Conservation (phyloP, 768 basidiomycete species). For the Gautieria morchelliformis region DNA sequence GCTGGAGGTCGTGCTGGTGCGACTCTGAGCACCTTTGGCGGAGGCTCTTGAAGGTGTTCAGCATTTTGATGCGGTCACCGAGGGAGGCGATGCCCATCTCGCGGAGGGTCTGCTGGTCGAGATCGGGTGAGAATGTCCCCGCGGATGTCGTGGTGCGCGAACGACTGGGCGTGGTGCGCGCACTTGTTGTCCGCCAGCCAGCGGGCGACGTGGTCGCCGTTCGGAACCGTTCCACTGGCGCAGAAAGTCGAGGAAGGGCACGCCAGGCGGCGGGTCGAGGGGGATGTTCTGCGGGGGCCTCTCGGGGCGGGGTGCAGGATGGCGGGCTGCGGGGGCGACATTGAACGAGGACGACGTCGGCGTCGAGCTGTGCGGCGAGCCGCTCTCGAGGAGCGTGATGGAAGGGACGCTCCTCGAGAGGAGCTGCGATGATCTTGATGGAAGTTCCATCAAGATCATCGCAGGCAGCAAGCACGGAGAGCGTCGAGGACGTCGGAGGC, state of each 20-base stretch:
- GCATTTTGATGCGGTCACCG: constrained; percentile 88
- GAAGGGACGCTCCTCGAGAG: too few species aligned
- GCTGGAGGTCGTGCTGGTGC: constrained; percentile 76
- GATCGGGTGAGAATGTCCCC: too few species aligned
- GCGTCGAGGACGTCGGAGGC: too few species aligned
- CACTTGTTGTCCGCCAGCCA: constrained; percentile 82
- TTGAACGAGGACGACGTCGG: constrained; percentile 12
- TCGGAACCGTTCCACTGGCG: constrained; percentile 59
- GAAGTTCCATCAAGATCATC: too few species aligned
- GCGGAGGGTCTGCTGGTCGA: constrained; percentile 78
- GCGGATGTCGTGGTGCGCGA: too few species aligned
- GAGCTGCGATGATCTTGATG: too few species aligned
- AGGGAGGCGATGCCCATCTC: constrained; percentile 88
- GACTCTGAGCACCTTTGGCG: too few species aligned
- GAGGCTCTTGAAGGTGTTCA: too few species aligned
- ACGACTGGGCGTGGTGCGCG: too few species aligned
- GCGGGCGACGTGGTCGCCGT: constrained; percentile 49
- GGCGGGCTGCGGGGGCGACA: constrained; percentile 14
- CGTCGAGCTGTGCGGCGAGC: constrained; percentile 12
- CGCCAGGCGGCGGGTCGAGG: constrained; percentile 50
- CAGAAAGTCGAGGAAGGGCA: constrained; percentile 48
- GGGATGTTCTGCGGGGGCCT: constrained; percentile 26
- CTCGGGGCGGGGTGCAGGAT: constrained; percentile 19
- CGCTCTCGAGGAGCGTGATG: constrained; percentile 19
- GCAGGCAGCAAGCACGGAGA: too few species aligned